phyloP scores from a whole-genome alignment of 2,329 filamentous ascomycete genomes.

The Sclerotinia nivalis region DNA sequence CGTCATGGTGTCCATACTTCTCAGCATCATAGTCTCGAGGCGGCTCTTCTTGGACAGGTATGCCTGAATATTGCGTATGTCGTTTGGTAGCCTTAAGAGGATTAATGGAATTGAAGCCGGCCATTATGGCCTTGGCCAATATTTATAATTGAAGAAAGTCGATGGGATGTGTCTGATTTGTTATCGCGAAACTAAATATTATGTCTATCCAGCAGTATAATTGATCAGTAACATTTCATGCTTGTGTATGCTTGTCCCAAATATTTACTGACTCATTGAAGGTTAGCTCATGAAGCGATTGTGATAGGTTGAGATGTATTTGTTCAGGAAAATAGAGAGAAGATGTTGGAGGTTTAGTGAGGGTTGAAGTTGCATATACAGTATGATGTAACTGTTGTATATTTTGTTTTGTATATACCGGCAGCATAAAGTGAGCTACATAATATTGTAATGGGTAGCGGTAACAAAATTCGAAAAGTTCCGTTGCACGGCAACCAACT shows the following conservation, averaged over 20 bases:
- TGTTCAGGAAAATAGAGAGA: neutral
- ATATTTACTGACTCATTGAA: slow-evolving; percentile 10
- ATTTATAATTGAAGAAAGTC: neutral
- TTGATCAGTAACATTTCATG: neutral
- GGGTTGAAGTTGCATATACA: neutral
- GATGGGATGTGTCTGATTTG: slow-evolving; percentile 2
- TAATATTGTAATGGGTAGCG: neutral
- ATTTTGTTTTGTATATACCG: neutral
- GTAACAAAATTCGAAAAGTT: neutral
- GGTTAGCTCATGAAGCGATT: neutral
- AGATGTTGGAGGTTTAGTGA: neutral
- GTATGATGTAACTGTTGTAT: neutral
- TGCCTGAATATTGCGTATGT: slow-evolving; percentile 33
- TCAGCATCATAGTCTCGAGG: slow-evolving; percentile 35
- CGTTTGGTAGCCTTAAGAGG: slow-evolving; percentile 43
- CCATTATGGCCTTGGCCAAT: slow-evolving; percentile 44
- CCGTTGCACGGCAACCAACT: slow-evolving; percentile 16
- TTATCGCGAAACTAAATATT: neutral
- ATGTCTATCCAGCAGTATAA: neutral
- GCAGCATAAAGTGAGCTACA: neutral
- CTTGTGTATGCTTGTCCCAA: neutral
- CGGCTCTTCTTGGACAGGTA: slow-evolving; percentile 24
- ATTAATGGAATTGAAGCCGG: slow-evolving; percentile 49
- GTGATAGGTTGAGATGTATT: neutral
- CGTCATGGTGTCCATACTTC: slow-evolving; percentile 37